Evolutionary conservation across 495 filamentous ascomycete genomes (phyloP).

Genomic region (Hyphodiscus hymeniophilus): DNA sequence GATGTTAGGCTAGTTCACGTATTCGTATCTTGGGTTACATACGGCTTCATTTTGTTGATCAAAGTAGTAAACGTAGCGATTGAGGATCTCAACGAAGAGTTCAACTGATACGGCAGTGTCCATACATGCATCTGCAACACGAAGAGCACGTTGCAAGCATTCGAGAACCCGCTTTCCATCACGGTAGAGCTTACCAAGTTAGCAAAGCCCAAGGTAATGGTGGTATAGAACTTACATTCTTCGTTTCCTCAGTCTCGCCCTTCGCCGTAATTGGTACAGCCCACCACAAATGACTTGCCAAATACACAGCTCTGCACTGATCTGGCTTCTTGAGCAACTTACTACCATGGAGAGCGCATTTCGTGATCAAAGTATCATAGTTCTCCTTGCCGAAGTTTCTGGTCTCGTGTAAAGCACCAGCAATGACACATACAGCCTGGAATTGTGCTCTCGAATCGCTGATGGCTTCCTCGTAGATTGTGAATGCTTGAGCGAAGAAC

Average conservation of each 20-base stretch:
- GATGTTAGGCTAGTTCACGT: constrained; percentile 10
- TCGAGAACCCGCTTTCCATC: constrained; percentile 96
- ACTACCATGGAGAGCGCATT: constrained; percentile 91
- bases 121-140: constrained; percentile 98
- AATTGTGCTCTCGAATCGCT: constrained; percentile 94
- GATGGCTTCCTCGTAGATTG: constrained; percentile 93
- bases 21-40: constrained; percentile 24
- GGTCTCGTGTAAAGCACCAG: constrained; percentile 77
- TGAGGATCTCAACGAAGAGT: constrained; percentile 95
- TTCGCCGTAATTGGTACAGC: constrained; percentile 77
- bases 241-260: constrained; percentile 68
- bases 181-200: constrained; percentile 68
- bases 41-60: constrained; percentile 98
- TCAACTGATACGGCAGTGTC: constrained; percentile 97
- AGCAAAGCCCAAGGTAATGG: constrained; percentile 17
- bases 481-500: constrained; percentile 97
- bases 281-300: constrained; percentile 98
- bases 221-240: constrained; percentile 51
- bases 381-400: constrained; percentile 90
- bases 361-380: constrained; percentile 97
- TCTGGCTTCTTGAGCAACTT: constrained; percentile 97
- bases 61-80: constrained; percentile 98
- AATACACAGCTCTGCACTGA: constrained; percentile 91
- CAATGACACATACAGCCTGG: constrained; percentile 93
- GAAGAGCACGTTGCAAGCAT: constrained; percentile 88